Conservation (phyloP, 495 filamentous ascomycete genomes). For the Hypoxylon fuscum region DNA sequence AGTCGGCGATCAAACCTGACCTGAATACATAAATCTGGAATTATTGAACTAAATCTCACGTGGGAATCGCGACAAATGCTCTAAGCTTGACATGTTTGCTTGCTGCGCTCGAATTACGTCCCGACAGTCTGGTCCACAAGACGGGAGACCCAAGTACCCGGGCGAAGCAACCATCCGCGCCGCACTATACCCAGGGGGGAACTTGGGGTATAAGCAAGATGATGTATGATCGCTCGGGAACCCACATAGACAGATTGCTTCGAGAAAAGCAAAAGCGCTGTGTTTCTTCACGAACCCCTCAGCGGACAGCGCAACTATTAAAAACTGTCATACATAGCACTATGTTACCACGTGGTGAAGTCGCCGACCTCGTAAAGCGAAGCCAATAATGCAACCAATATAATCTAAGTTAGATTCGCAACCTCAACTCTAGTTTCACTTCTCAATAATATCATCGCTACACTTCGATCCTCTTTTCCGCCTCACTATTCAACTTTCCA, state of each 20-base stretch:
- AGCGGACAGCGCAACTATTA: conserved; percentile 18
- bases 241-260: conserved; percentile 36
- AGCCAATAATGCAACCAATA: conserved; percentile 40
- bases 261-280: conserved; percentile 36
- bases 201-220: conserved; percentile 30
- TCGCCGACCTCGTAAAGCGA: conserved; percentile 39
- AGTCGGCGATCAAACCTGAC: conserved; percentile 27
- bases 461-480: background rate
- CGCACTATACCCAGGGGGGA: conserved; percentile 15
- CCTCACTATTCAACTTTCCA: background rate
- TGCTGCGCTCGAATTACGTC: conserved; percentile 15
- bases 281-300: conserved; percentile 7
- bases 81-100: conserved; percentile 5
- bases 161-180: conserved; percentile 32
- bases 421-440: conserved; percentile 22
- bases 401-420: conserved; percentile 24
- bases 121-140: conserved; percentile 20
- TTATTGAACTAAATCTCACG: conserved; percentile 30
- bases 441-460: background rate
- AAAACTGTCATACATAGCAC: conserved; percentile 33
- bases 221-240: conserved; percentile 34
- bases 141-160: conserved; percentile 17
- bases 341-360: conserved; percentile 34
- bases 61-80: conserved; percentile 11
- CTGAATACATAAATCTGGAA: conserved; percentile 3